Conservation (phyloP, 1,284 basidiomycete genomes). For the Boletellus sp. region DNA sequence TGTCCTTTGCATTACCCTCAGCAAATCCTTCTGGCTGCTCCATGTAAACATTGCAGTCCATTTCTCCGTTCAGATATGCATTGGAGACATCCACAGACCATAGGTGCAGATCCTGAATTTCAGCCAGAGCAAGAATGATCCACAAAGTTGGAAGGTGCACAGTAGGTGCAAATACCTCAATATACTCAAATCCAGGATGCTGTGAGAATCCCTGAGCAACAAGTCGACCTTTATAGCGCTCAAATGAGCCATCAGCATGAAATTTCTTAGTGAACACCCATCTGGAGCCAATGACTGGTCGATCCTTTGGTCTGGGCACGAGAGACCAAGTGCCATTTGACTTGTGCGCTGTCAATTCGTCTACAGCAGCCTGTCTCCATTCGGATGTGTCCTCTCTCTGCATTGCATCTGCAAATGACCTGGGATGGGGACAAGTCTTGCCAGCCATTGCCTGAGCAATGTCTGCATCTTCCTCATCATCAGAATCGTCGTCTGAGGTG, state of each 20-base stretch:
- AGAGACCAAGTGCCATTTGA: too few species aligned
- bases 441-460: too few species aligned
- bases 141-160: constrained; percentile 31
- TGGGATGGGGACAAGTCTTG: too few species aligned
- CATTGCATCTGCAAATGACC: too few species aligned
- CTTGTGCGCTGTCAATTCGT: too few species aligned
- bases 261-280: too few species aligned
- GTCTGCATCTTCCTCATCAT: too few species aligned
- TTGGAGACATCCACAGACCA: constrained; percentile 20
- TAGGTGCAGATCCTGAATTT: background rate
- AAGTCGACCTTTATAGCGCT: constrained; percentile 14
- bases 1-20: background rate
- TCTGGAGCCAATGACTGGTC: too few species aligned
- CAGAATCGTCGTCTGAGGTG: too few species aligned
- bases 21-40: background rate
- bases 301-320: too few species aligned
- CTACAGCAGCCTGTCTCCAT: too few species aligned
- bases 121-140: constrained; percentile 29
- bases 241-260: background rate
- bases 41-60: constrained; percentile 4
- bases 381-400: too few species aligned
- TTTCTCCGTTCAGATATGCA: constrained; percentile 27
- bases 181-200: constrained; percentile 39
- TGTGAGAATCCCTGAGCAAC: constrained; percentile 29
- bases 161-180: constrained; percentile 39